Base-by-base conservation (phyloP, 306 rosid genomes). In the Quercus engelmannii region DNA sequence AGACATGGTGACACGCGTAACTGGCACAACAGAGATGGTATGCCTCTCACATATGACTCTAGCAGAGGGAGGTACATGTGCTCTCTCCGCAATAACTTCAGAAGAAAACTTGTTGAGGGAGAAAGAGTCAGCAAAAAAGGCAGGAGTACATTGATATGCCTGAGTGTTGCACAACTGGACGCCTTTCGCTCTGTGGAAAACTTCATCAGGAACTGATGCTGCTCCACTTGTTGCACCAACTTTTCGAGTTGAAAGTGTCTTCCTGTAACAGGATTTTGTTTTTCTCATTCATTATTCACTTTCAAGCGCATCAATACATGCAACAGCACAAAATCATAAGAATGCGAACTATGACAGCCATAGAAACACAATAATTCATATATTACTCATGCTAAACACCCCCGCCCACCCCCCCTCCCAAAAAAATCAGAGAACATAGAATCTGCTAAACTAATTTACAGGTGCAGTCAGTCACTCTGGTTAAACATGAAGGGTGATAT, bases 11-110 rank as follows among this genome's bases (percentile, higher is more conserved):
- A 95, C 91, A 0, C 99, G 94, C 3, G 96, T 89, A 23, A 95
- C 98, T 0, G 99, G 99, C 73, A 95, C 92, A 4, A 92, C 99
- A 0, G 98, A 92, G 89, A 95, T 91, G 41, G 90, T 83, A 70
- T 95, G 99, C 49, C 96, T 89, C 88, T 95, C 99, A 13, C 99
- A 88, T 63, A 95, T 87, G 84, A 93, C 93, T 83, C 98, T 87
- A 11, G 98, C 92, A 31, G 94, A 79, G 31, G 88, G 76, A 52
- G 97, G 90, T 56, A 95, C 92, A 21, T 63, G 73, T 58, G 98
- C 88, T 86, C 96, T 88, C 38, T 95, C 97, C 0, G 94, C 96
- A 14, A 95, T 91, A 52, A 93, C 96, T 85, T 95, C 96, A 5
- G 99, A 93, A 21, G 99, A 95, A 77, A 95, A 95, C 83, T 88